Evolutionary conservation across 2,329 filamentous ascomycete genomes (phyloP), one percentile per base, ranked within the genome.

Genomic region (Sporothrix mexicana): DNA sequence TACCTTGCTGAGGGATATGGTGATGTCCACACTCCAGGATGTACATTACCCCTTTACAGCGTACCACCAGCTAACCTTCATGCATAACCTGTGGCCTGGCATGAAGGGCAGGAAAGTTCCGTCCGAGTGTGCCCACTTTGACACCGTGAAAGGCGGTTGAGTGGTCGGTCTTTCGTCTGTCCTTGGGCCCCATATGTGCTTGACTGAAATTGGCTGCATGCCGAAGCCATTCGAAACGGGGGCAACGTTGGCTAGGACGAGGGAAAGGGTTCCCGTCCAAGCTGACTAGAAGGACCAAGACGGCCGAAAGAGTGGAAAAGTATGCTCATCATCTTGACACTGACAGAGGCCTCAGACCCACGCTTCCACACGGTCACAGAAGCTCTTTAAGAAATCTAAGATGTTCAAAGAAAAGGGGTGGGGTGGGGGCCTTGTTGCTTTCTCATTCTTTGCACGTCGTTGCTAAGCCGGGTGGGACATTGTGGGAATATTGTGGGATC

Each of bases 401-500:
- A 36, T 36, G 30, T 36, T 36, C 30, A 36, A 36, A 36, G 30
- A 36, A 36, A 41, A 53, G 66, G 47, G 47, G 47, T 13, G 23
- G 25, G 47, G 43, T 36, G 30, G 20, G 43, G 43, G 20, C 43
- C 23, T 49, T 41, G 47, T 41, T 68, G 47, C 47, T 43, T 30
- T 53, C 66, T 20, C 66, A 53, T 68, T 68, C 66, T 41, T 68
- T 55, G 66, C 64, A 4, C 64, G 15, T 51, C 12, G 45, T 68
- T 51, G 45, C 45, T 67, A 51, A 45, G 64, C 64, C 45, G 45
- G 64, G 20, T 67, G 41, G 45, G 45, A 51, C 20, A 41, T 36
- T 67, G 64, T 47, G 45, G 64, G 64, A 30, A 51, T 36, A 41
- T n/a, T 67, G 64, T 47, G 45, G 64, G 64, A 30, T 49, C 64